A percentile compares a stretch with the other conserved stretches of the same genome.
Conservation (phyloP, 257 asterid genomes). For the Gardenia jasminoides region DNA sequence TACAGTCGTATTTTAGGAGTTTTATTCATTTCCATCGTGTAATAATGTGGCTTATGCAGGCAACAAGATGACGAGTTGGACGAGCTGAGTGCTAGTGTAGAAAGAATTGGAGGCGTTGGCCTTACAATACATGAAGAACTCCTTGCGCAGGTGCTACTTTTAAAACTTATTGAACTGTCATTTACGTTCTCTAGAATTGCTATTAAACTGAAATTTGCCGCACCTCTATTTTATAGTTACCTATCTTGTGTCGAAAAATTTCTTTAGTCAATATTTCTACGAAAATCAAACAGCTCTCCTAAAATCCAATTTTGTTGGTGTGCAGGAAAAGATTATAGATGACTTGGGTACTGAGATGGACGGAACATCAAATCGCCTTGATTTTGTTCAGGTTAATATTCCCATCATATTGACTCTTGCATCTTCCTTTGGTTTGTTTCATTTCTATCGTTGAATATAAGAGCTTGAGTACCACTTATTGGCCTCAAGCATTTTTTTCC, state of each 20-base stretch:
- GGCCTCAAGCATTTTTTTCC: not conserved
- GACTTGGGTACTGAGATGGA: constrained; percentile 94
- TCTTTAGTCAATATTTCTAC: not conserved
- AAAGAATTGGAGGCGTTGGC: constrained; percentile 92
- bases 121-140: constrained; percentile 98
- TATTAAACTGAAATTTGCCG: not conserved
- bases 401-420: not conserved
- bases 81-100: constrained; percentile 86
- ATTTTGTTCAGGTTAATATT: constrained; percentile 82
- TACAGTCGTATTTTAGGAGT: not conserved
- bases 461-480: not conserved
- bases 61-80: constrained; percentile 30
- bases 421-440: not conserved
- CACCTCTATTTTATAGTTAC: constrained; percentile 3
- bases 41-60: not conserved
- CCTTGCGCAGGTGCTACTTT: constrained; percentile 66
- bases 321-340: constrained; percentile 80
- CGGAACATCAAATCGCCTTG: constrained; percentile 92
- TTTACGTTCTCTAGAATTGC: not conserved
- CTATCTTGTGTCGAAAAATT: not conserved
- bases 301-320: constrained; percentile 4
- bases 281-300: not conserved
- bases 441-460: not conserved
- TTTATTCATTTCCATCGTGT: not conserved
- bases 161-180: not conserved